Evolutionary conservation across 2,329 filamentous ascomycete species (phyloP), one percentile per base, ranked within the genome.

Genomic region (Neonectria coccinea): DNA sequence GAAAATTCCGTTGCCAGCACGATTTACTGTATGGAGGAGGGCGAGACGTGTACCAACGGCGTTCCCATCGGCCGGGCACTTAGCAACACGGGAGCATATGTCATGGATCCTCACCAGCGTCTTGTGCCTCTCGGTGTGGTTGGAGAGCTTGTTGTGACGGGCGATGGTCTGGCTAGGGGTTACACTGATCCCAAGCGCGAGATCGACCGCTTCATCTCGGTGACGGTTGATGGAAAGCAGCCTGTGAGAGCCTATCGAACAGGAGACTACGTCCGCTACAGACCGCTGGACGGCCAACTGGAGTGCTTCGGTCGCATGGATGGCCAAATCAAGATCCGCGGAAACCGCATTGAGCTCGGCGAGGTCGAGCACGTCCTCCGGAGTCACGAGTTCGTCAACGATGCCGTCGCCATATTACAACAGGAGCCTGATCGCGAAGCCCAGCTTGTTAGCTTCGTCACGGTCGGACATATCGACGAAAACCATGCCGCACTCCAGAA

Each of bases 101-200:
- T 76, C 5, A 72, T 76, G 71, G 73, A 75, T 56, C 31, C 57
- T 3, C 54, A 70, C 1, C 68, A 67, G 9, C 69, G 59, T 2
- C 67, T 74, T 4, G 71, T 75, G 0, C 72, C 75, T 42, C 39
- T 42, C 9, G 39, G 39, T 1, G 39, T 42, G 16, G n/a, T 42
- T 42, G 39, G 39, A 42, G 75, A 77, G 51, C 69, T 77, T 8
- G 61, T 76, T 1, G 68, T 77, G 2, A 74, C 71, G 0, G 74
- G 74, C 2, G 72, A 74, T 60, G 42, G 48, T 8, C 48, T 51
- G 4, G 48, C 48, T 6, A 51, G 48, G 29, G 48, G 48, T 14
- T 51, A 51, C 18, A 51, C 48, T 9, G 48, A 51, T 11, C 8
- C 27, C 18, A n/a, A 33, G 10, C 48, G 27, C 29, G 48, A 51